Conservation (phyloP, 2,329 filamentous ascomycete genomes). For the Phyllosticta paracitricarpa region DNA sequence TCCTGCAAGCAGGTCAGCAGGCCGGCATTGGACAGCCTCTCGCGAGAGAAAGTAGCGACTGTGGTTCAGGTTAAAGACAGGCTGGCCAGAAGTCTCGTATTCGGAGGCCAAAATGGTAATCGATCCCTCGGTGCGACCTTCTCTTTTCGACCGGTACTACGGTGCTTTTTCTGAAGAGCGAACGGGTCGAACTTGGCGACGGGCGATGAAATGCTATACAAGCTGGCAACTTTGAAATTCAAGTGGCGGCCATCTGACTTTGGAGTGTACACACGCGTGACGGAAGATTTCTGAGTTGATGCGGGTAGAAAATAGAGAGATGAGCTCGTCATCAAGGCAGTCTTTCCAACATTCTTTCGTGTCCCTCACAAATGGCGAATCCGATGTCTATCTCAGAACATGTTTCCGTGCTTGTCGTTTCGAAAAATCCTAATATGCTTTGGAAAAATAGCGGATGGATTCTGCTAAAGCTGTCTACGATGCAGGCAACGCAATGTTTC, state of each 20-base stretch:
- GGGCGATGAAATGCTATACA: not conserved
- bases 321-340: too few relatives aligned
- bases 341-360: too few relatives aligned
- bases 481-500: too few relatives aligned
- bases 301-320: too few relatives aligned
- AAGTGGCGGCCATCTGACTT: not conserved
- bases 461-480: too few relatives aligned
- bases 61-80: not conserved
- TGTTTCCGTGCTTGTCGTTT: too few relatives aligned
- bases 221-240: not conserved
- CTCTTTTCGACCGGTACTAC: not conserved
- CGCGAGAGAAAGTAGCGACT: not conserved
- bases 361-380: too few relatives aligned
- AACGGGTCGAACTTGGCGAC: not conserved
- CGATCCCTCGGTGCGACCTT: not conserved
- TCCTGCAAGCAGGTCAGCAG: not conserved
- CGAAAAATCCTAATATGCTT: too few relatives aligned
- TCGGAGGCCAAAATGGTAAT: not conserved
- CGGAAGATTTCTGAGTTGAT: too few relatives aligned
- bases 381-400: too few relatives aligned
- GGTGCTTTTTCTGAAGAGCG: not conserved
- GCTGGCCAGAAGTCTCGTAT: not conserved
- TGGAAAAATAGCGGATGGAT: too few relatives aligned
- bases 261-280: not conserved
- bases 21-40: not conserved